Base-by-base conservation (phyloP, 2,329 filamentous ascomycete species). In the Aspergillus awamori region DNA sequence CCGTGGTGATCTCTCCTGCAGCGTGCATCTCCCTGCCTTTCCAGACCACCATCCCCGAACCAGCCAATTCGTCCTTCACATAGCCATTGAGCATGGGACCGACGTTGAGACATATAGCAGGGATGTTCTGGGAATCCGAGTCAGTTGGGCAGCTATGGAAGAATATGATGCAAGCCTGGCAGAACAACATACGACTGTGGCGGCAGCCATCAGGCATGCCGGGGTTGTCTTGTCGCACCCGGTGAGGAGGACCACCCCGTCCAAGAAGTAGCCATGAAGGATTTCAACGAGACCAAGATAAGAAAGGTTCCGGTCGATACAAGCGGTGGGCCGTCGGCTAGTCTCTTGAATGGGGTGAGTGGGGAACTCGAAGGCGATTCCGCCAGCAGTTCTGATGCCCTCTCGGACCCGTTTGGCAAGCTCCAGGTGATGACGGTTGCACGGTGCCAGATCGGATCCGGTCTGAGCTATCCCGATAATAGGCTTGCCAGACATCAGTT, bases 181-280 rank as follows among this genome's bases (percentile, higher is more conserved):
- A 4, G 36, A 15, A 39, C 36, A 20, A 73, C 70, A 60, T 61
- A 79, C 77, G 69, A 84, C 76, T 2, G 81, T 83, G 41, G 81
- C 81, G 4, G 82, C 81, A 13, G 82, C 82, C 82, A 84, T 84
- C 51, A 84, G 70, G 55, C 76, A 79, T 13, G 81, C 82, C 13
- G 82, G 82, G 0, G 81, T 83, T 5, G 81, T 84, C 76, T 84
- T 84, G 64, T 84, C 82, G 70, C 82, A 84, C 8, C 82, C 82
- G 0, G 82, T 83, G 53, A 83, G 73, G 26, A 83, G 69, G 15
- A 84, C 81, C 22, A 84, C 78, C 22, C 81, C 82, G 65, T 84
- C 82, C 53, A 84, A 71, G 4, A 80, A 80, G 70, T 83, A 83
- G 0, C 76, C 79, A 59, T 78, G 75, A 41, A 84, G 71, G 17